These are phyloP conservation scores for Abelmoschus esculentus DNA, from an alignment of 345 rosid genomes.

Conservation along the genomic window DNA sequence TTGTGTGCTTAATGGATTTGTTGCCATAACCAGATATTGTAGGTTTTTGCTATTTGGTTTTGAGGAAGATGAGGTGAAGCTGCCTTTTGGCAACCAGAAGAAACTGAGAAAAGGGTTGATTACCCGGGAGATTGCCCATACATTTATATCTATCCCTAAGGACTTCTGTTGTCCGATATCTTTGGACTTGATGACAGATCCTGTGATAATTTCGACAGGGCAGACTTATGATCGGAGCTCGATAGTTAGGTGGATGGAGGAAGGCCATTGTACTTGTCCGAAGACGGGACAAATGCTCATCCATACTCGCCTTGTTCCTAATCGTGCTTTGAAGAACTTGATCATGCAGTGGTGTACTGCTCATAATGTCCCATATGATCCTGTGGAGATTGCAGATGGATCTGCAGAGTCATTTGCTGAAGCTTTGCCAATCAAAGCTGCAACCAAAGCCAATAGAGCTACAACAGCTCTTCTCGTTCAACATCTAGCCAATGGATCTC, in stretches of 20 bases:
- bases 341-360: conserved; percentile 85
- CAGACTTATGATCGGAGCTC: conserved; percentile 88
- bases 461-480: conserved; percentile 60
- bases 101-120: conserved; percentile 58
- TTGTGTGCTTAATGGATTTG: conserved; percentile 72
- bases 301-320: conserved; percentile 63
- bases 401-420: conserved; percentile 47
- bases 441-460: conserved; percentile 74
- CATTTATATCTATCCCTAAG: conserved; percentile 55
- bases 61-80: conserved; percentile 48
- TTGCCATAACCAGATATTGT: conserved; percentile 69
- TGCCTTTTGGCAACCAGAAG: conserved; percentile 40
- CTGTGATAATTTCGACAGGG: conserved; percentile 77
- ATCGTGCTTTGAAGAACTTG: conserved; percentile 77
- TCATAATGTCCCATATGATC: conserved; percentile 52
- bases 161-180: conserved; percentile 88
- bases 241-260: conserved; percentile 86
- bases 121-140: conserved; percentile 67
- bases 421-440: conserved; percentile 64
- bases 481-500: conserved; percentile 61
- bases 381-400: conserved; percentile 41
- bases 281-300: conserved; percentile 75
- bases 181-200: conserved; percentile 85
- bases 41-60: conserved; percentile 77
- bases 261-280: conserved; percentile 82